phyloP scores from a whole-genome alignment of 345 rosid genomes.

The Psidium guajava region DNA sequence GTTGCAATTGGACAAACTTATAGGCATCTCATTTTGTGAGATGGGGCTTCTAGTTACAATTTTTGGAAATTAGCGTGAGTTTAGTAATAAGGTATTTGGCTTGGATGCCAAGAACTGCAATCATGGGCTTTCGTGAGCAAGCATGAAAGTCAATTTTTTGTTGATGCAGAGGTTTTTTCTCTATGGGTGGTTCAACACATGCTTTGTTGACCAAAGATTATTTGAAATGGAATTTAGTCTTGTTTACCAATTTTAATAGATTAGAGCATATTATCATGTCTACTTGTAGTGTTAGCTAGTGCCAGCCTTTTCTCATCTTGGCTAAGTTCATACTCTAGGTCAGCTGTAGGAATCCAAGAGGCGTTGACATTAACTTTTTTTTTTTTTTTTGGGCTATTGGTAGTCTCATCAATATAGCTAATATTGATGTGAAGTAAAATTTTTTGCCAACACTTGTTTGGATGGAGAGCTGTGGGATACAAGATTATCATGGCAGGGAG shows the following conservation, averaged over 20 bases:
- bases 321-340: neutral
- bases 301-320: neutral
- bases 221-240: neutral
- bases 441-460: neutral
- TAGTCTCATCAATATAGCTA: neutral
- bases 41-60: neutral
- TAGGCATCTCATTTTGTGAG: neutral
- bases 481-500: neutral
- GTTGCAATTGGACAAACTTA: neutral
- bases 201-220: neutral
- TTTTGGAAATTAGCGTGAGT: neutral
- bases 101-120: neutral
- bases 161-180: neutral
- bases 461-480: neutral
- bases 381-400: neutral
- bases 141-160: neutral
- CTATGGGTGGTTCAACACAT: neutral
- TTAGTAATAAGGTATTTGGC: neutral
- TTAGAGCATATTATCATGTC: neutral
- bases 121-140: neutral
- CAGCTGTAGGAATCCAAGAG: neutral
- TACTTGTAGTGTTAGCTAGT: neutral
- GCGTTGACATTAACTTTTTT: neutral
- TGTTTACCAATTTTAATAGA: neutral
- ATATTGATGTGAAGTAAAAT: neutral